Percentiles rank a stretch among this genome's conserved stretches.
Conservation (phyloP, 257 asterid species). For the Marsdenia floribunda region DNA sequence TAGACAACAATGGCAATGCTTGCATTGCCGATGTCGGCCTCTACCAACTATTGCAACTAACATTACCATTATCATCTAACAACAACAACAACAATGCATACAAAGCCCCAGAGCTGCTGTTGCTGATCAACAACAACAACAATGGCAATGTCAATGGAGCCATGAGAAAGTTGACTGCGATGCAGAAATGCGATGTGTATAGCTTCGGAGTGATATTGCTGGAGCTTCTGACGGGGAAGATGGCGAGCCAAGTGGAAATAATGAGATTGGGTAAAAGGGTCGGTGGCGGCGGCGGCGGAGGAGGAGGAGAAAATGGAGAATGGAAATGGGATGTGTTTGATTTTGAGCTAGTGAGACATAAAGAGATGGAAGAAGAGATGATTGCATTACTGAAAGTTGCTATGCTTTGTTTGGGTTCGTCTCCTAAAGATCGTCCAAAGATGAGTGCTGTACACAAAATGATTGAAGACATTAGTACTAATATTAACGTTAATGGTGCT, state of each 20-base stretch:
- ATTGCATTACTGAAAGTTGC: constrained; percentile 35
- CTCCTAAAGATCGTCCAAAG: constrained; percentile 35
- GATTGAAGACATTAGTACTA: constrained; percentile 22
- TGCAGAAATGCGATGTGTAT: constrained; percentile 33
- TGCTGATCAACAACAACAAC: neutral
- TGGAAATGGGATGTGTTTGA: constrained; percentile 42
- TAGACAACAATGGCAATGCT: constrained; percentile 30
- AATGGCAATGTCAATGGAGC: neutral
- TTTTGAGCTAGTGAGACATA: constrained; percentile 33
- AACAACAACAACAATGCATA: constrained; percentile 14
- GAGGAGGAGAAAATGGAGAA: constrained; percentile 27
- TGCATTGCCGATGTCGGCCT: constrained; percentile 32
- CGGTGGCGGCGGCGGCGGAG: constrained; percentile 20
- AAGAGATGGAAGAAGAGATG: constrained; percentile 40
- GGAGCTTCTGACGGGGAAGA: constrained; percentile 36
- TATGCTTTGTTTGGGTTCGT: constrained; percentile 32
- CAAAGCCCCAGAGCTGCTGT: constrained; percentile 25
- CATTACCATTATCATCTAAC: neutral
- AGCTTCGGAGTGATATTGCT: constrained; percentile 32
- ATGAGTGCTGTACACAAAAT: constrained; percentile 26
- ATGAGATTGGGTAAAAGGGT: constrained; percentile 31
- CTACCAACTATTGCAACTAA: constrained; percentile 18
- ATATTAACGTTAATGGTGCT: no score
- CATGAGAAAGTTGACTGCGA: neutral
- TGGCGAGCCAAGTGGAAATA: constrained; percentile 23